phyloP scores from a whole-genome alignment of 2,329 filamentous ascomycete genomes.

The Bimuria novae-zelandiae region DNA sequence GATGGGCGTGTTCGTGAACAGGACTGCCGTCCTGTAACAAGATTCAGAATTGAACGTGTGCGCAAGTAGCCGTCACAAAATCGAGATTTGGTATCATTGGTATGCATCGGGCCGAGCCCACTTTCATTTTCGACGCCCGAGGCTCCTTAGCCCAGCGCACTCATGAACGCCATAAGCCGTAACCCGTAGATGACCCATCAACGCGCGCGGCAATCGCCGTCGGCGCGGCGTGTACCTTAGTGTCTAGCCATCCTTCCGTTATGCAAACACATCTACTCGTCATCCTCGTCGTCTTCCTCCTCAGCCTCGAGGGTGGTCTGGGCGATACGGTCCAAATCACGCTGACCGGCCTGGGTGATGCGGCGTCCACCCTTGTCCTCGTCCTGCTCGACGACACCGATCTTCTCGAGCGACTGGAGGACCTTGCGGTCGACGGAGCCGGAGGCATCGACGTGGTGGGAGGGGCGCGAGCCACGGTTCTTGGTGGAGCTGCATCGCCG shows the following conservation, averaged over 20 bases:
- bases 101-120: slow-evolving; percentile 36
- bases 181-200: slow-evolving; percentile 36
- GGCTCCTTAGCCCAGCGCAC: slow-evolving; percentile 38
- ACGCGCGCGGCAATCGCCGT: slow-evolving; percentile 31
- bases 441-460: slow-evolving; percentile 93
- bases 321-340: slow-evolving; percentile 86
- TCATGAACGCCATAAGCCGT: slow-evolving; percentile 46
- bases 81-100: slow-evolving; percentile 4
- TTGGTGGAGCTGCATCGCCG: slow-evolving; percentile 77
- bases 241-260: slow-evolving; percentile 3
- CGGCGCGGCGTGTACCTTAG: slow-evolving; percentile 12
- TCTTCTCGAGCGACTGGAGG: slow-evolving; percentile 98
- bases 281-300: slow-evolving; percentile 55
- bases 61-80: neutral
- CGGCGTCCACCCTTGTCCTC: slow-evolving; percentile 98
- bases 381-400: slow-evolving; percentile 95
- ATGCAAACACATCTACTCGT: slow-evolving; percentile 38
- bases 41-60: slow-evolving; percentile 15
- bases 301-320: slow-evolving; percentile 57
- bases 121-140: slow-evolving; percentile 40
- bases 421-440: slow-evolving; percentile 97
- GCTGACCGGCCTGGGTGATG: slow-evolving; percentile 97
- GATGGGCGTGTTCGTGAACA: neutral
- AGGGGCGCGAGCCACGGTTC: slow-evolving; percentile 92
- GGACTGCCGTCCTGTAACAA: neutral